Evolutionary conservation across 306 rosid species (phyloP), one percentile per base, ranked within the genome.

Genomic region (Albizia julibrissin): DNA sequence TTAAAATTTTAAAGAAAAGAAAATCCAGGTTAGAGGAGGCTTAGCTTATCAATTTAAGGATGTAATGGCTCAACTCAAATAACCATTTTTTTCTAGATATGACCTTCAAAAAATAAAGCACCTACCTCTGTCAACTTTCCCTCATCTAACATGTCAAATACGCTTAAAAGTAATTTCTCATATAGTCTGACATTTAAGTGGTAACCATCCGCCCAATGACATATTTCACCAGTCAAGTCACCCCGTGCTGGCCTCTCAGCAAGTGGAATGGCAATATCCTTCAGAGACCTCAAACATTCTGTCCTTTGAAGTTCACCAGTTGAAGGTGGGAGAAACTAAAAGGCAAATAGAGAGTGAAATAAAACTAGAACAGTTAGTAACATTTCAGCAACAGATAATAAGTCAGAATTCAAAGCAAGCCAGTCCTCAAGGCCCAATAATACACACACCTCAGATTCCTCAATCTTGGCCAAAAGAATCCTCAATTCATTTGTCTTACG

Each of bases 141-240:
- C 88, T 93, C 98, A 71, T 95, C 99, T 82, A 95, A 85, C 93
- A 95, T 92, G 89, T 95, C 99, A 80, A 95, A 93, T 79, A 95
- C 98, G 79, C 97, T 92, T 70, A 88, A 86, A 79, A 95, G 99
- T 69, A 95, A 87, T 84, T 93, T 95, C 90, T 95, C 99, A 58
- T 95, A 95, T 22, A 95, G 90, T 87, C 91, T 90, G 88, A 95
- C 93, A 81, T 92, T 95, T 16, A 95, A 84, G 86, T 86, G 93
- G 90, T 93, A 95, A 78, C 99, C 99, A 87, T 93, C 99, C 43
- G 98, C 92, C 99, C 99, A 95, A 77, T 95, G 99, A 82, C 99
- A 95, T 78, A 95, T 94, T 93, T 95, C 98, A 74, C 99, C 99
- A 31, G 99, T 95, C 81, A 95, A 89, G 88, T 95, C 99, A 69